phyloP scores from a whole-genome alignment of 2,329 filamentous ascomycete species.

The Diplodia seriata region DNA sequence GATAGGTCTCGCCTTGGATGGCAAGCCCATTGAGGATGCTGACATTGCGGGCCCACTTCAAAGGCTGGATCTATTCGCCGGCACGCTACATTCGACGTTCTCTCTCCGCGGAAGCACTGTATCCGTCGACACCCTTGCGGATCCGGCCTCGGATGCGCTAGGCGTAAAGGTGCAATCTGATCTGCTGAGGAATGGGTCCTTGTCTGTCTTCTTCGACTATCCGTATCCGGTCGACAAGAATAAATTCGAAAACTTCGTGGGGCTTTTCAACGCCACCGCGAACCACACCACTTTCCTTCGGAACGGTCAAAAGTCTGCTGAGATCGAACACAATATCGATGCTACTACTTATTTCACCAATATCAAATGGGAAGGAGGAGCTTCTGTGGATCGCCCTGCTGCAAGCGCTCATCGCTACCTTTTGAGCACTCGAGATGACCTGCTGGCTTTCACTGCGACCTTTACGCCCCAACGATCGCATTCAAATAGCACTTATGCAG shows the following conservation, averaged over 20 bases:
- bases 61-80: constrained; percentile 58
- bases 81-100: constrained; percentile 55
- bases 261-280: constrained; percentile 57
- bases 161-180: constrained; percentile 54
- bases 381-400: constrained; percentile 45
- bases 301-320: constrained; percentile 42
- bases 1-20: constrained; percentile 54
- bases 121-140: constrained; percentile 54
- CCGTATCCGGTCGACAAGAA: constrained; percentile 57
- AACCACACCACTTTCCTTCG: constrained; percentile 53
- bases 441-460: constrained; percentile 39
- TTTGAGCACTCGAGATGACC: constrained; percentile 43
- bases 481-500: constrained; percentile 36
- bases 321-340: constrained; percentile 55
- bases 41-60: constrained; percentile 40
- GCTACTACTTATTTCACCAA: constrained; percentile 53
- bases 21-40: constrained; percentile 39
- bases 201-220: constrained; percentile 62
- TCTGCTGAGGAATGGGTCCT: constrained; percentile 47
- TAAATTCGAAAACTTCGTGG: constrained; percentile 64
- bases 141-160: constrained; percentile 56
- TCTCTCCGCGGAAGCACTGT: constrained; percentile 50
- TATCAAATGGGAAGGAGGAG: constrained; percentile 49
- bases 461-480: constrained; percentile 38
- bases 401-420: constrained; percentile 55